Base-by-base conservation (phyloP, 78 protist genomes). In the Dictyostelium capitatum region DNA sequence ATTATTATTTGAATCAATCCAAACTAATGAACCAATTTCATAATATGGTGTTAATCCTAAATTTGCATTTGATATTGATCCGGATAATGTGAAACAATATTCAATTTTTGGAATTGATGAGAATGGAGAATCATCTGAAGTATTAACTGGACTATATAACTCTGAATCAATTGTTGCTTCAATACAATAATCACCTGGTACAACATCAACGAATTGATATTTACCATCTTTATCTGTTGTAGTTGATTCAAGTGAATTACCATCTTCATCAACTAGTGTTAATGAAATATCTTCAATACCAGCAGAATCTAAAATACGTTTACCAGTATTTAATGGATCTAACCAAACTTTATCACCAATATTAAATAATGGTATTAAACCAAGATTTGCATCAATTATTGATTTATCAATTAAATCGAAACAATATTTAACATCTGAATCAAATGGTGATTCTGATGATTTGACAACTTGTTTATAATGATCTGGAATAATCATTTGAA, bases 111-210 rank as follows among this genome's bases (percentile, higher is more conserved):
- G 43, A 37, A 37, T 2, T 37, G 2, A 37, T 5, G 78, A 15
- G 50, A 70, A 70, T 32, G 78, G 78, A 14, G 78, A 70, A 32
- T 73, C 79, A 17, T 4, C 19, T 47, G 79, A 73, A 14, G 53
- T 46, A n/a, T 73, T 73, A 10, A 73, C 79, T 28, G 79, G 30
- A 20, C 20, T 43, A 14, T 46, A 73, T 20, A 2, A 6, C 0
- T 75, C 83, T 41, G 41, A 8, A 3, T 3, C 43, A 43, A 43
- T 30, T 28, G 19, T 15, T 19, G 72, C 17, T 83, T 69, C 56
- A 14, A 77, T 47, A 77, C 82, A 77, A 72, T 80, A 80, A 12
- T 12, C 4, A 14, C 87, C 87, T 80, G 87, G 87, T 7, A 25
- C 48, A 8, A 46, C 19, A 43, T 80, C 59, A 20, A 64, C 17